These are phyloP conservation scores for Termitomyces sp. DNA, from an alignment of 768 basidiomycete species.

Conservation along the genomic window DNA sequence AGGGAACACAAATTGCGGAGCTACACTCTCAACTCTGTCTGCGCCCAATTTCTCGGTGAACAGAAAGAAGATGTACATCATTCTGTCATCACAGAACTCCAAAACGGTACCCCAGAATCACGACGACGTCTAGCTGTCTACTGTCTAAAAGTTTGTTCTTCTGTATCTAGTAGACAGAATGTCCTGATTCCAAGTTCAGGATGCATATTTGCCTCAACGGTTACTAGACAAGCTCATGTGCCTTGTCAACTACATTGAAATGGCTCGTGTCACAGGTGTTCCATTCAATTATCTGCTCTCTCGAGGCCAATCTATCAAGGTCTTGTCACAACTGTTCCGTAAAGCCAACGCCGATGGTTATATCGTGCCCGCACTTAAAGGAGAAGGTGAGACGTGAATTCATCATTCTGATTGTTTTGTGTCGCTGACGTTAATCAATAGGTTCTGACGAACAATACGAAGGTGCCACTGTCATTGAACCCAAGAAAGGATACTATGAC, in stretches of 20 bases:
- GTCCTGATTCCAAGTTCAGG: constrained; percentile 38
- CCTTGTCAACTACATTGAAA: constrained; percentile 96
- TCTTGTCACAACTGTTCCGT: constrained; percentile 91
- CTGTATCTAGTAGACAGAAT: not conserved
- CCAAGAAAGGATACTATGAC: constrained; percentile 93
- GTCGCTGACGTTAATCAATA: constrained; percentile 19
- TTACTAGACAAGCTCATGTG: constrained; percentile 98
- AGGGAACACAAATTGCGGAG: constrained; percentile 95
- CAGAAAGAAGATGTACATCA: constrained; percentile 99
- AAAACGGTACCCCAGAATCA: constrained; percentile 94
- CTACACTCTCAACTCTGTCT: constrained; percentile 97
- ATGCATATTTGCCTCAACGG: constrained; percentile 96
- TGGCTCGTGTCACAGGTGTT: constrained; percentile 99
- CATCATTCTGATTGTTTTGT: not conserved
- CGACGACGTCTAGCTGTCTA: constrained; percentile 92
- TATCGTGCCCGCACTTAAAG: constrained; percentile 77
- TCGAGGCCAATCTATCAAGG: constrained; percentile 97
- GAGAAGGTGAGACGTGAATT: constrained; percentile 59
- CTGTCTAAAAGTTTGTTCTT: constrained; percentile 76
- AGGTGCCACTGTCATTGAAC: constrained; percentile 98
- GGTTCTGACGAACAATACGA: constrained; percentile 96
- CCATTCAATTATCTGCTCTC: constrained; percentile 95
- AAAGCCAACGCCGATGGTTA: constrained; percentile 91
- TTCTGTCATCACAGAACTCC: constrained; percentile 95
- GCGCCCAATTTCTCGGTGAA: constrained; percentile 95